Evolutionary conservation across 257 asterid genomes (phyloP), one percentile per base, ranked within the genome.

Genomic region (Ligustrum vulgare): DNA sequence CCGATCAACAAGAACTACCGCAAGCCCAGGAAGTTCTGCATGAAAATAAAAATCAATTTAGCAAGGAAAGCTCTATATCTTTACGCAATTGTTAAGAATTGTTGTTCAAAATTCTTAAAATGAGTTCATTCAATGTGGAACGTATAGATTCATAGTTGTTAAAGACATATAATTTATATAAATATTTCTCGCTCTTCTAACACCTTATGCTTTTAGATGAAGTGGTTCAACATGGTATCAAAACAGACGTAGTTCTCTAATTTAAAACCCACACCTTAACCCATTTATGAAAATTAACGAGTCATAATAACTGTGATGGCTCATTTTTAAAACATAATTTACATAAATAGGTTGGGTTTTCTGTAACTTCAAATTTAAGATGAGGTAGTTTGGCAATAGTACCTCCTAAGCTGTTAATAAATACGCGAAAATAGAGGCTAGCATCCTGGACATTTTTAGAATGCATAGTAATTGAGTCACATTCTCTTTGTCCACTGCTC

Each of bases 21-120:
- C 79, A 18, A 77, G 71, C 76, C 84, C 87, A 0, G 84, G 87
- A 60, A 83, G 31, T 62, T 83, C 87, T 83, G 73, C 64, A 73
- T 28, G n/a, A 20, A 22, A 11, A 1, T 35, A 71, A 13, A 37
- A 33, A 47, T 9, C 39, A n/a, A 36, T 72, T 5, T 35, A 54
- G 25, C 64, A 36, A 28, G 6, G n/a, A 35, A 10, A 39, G 13
- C 34, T 37, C 43, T 39, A 2, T 39, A 25, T 36, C n/a, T 68
- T 68, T 45, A 2, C 2, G 58, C 49, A n/a, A n/a, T 18, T 8
- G 15, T 34, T 18, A 6, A 31, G 18, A 6, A 35, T n/a, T 18
- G n/a, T 35, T n/a, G 49, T 67, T 36, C 51, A 16, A 4, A 67
- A 35, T 15, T 34, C 20, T 49, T 49, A 49, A 49, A 18, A 15